Evolutionary conservation across 164 flowering plant species (phyloP), one percentile per base, ranked within the genome.

Genomic region (Paratinospora sagittata): DNA sequence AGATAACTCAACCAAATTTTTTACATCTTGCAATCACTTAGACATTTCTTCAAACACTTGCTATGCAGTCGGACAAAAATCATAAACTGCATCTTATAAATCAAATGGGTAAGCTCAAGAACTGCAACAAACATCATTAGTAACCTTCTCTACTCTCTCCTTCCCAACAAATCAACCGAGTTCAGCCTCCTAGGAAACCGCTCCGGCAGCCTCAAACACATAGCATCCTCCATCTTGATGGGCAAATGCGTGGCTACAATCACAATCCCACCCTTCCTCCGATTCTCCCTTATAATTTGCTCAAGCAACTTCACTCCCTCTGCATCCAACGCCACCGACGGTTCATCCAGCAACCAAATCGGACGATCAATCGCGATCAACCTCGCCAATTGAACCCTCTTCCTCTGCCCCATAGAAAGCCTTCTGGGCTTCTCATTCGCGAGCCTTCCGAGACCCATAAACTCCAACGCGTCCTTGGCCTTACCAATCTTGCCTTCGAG

Each of bases 281-380:
- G 80, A 65, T 94, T 96, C 77, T 94, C 96, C 13, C 86, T 81
- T 41, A 94, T 92, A 3, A 92, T 85, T 69, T 84, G 78, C 74
- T 94, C 98, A 0, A 94, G 85, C 77, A 94, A 75, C 74, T 69
- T 85, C 67, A 90, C 89, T 52, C 98, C 98, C 16, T 92, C 97
- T n/a, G 81, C 81, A 74, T 94, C 97, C 73, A 94, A 70, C 6
- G 98, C 98, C 61, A 92, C 97, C 0, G 97, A 90, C 3, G 97
- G 97, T 82, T 92, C 97, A 76, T 94, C 98, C n/a, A 94, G 85
- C 81, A 92, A 73, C 98, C 98, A 94, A 68, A 94, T 92, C 0
- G 95, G 98, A 34, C 97, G 73, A 61, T 94, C 98, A 12, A 94
- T 83, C 0, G 97, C 97, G 61, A 94, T 73, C 70, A 92, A 24